Base-by-base conservation (phyloP, 805 yeast species). In the Metschnikowia amazonensis region DNA sequence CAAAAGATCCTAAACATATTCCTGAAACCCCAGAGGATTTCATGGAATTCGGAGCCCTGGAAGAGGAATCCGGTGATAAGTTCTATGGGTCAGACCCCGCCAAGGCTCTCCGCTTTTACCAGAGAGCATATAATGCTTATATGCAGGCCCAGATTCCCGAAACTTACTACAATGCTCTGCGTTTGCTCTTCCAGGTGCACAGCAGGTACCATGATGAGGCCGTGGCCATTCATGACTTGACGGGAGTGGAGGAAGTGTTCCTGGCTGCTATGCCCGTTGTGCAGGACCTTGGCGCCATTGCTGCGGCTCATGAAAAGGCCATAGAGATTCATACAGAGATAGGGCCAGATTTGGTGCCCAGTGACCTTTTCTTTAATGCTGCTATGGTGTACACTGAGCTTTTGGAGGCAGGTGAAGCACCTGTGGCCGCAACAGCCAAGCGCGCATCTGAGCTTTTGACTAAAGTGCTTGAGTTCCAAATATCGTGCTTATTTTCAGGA, bases 31-130 rank as follows among this genome's bases (percentile, higher is more conserved):
- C 76, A 0, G 79, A 76, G 27, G 87, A 81, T 3, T 74, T 56
- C 43, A 67, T 82, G n/a, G 80, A 77, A 27, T 65, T 65, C 42
- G 92, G 81, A 1, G 70, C 81, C 0, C 67, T 67, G 9, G 81
- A 79, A 45, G 92, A 84, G 57, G 90, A 84, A 47, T 74, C 79
- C n/a, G 92, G 88, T 0, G 90, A 84, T 56, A 61, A 90, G 38
- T 85, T 89, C 89, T 59, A 79, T 5, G 69, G 79, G 1, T 79
- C 87, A 0, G 90, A 84, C 53, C 59, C 82, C 5, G 65, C 84
- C 9, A 84, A 85, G 52, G 77, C 82, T 0, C 60, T 84, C 10
- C 60, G 90, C 32, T 83, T 83, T 52, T 84, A 82, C 58, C 82
- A 81, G 52, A 65, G 74, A 42, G 84, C 89, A 0, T 76, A 69